phyloP scores from a whole-genome alignment of 1,284 basidiomycete species.

The Melampsora larici-populina region DNA sequence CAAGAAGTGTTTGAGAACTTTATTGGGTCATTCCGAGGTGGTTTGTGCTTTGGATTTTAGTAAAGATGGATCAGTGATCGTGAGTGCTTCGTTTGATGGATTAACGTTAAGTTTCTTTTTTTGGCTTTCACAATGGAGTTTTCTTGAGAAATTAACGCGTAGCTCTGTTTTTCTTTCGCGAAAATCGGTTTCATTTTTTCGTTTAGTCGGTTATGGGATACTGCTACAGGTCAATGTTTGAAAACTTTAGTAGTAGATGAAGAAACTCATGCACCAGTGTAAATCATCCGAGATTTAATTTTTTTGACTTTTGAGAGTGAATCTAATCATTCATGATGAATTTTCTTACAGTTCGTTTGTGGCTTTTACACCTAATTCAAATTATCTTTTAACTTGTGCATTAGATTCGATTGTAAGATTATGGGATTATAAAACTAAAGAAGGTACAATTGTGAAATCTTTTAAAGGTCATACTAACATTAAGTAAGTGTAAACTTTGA shows the following conservation, averaged over 20 bases:
- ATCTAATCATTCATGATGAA: neutral
- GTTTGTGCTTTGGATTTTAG: conserved; percentile 91
- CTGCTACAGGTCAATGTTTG: conserved; percentile 90
- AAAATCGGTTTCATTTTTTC: too few relatives aligned
- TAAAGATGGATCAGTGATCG: conserved; percentile 86
- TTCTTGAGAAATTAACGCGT: too few relatives aligned
- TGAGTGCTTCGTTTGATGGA: conserved; percentile 91
- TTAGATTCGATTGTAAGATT: conserved; percentile 88
- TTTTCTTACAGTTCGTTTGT: conserved; percentile 62
- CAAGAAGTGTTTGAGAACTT: conserved; percentile 72
- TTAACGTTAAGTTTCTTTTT: conserved; percentile 53
- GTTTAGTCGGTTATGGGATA: conserved; percentile 90
- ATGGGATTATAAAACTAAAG: conserved; percentile 89
- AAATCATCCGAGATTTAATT: neutral
- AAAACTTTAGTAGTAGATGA: conserved; percentile 80
- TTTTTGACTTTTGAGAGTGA: neutral
- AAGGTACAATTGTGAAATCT: conserved; percentile 74
- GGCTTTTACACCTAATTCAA: conserved; percentile 84
- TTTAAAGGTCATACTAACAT: conserved; percentile 77
- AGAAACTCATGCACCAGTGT: conserved; percentile 87
- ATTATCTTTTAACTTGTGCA: conserved; percentile 79
- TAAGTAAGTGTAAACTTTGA: conserved; percentile 61
- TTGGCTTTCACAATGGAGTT: too few relatives aligned
- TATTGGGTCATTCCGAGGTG: conserved; percentile 95
- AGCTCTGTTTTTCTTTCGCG: too few relatives aligned